Evolutionary conservation across 2,329 filamentous ascomycete genomes (phyloP).

Genomic region (Fusarium musae): DNA sequence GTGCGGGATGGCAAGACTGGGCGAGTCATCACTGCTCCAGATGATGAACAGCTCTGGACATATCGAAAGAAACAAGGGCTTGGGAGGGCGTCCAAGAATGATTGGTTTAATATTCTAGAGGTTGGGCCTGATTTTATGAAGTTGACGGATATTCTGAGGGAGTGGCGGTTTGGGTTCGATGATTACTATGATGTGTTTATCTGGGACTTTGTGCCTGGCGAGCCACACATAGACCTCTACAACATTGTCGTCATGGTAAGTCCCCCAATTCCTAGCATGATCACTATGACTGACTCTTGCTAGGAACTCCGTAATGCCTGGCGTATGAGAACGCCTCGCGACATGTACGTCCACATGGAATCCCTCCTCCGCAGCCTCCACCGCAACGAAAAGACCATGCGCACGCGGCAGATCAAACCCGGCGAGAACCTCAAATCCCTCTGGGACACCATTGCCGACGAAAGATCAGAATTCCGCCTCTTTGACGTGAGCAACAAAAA

Average conservation of each 20-base stretch:
- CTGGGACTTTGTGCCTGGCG: slow-evolving; percentile 43
- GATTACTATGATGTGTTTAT: slow-evolving; percentile 47
- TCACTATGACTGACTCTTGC: background rate
- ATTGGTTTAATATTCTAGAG: slow-evolving; percentile 40
- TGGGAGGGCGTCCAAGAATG: slow-evolving; percentile 44
- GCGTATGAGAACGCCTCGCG: slow-evolving; percentile 37
- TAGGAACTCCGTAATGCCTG: slow-evolving; percentile 45
- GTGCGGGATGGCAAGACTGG: slow-evolving; percentile 47
- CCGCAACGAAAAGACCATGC: slow-evolving; percentile 37
- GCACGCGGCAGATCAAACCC: slow-evolving; percentile 39
- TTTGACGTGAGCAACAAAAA: slow-evolving; percentile 12
- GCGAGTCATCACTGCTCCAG: slow-evolving; percentile 44
- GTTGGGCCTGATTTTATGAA: slow-evolving; percentile 42
- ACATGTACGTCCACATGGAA: slow-evolving; percentile 41
- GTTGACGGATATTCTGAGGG: slow-evolving; percentile 36
- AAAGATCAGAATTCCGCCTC: slow-evolving; percentile 25
- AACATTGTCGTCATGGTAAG: slow-evolving; percentile 34
- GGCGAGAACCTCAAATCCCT: slow-evolving; percentile 39
- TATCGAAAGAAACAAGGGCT: slow-evolving; percentile 40
- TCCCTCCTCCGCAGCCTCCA: slow-evolving; percentile 37
- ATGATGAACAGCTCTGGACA: slow-evolving; percentile 43
- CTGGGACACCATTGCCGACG: slow-evolving; percentile 39
- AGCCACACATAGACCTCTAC: slow-evolving; percentile 25
- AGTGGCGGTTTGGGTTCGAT: slow-evolving; percentile 45
- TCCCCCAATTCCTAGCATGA: rapidly evolving